These are phyloP conservation scores for Jaapia argillacea DNA, from an alignment of 768 basidiomycete species.

Conservation along the genomic window DNA sequence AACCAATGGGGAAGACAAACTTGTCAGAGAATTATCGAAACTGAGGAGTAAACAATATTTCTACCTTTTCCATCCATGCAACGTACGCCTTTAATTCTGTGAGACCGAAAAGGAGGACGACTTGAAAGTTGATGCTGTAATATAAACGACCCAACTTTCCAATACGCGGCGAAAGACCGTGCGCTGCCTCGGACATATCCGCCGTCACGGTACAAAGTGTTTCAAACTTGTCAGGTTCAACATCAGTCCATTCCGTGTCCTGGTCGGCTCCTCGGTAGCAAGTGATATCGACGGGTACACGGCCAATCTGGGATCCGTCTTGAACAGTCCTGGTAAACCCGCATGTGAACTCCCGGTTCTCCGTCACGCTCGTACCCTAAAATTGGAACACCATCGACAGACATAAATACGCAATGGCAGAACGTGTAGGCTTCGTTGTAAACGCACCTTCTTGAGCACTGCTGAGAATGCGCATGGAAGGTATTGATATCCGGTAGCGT, in stretches of 20 bases:
- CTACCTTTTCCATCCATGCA: background rate
- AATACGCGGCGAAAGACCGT: background rate
- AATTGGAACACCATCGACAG: no score
- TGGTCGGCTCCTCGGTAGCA: background rate
- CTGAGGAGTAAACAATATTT: no score
- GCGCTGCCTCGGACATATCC: background rate
- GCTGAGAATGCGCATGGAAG: no score
- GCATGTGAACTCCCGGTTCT: background rate
- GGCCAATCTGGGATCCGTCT: no score
- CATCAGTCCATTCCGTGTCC: background rate
- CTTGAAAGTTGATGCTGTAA: background rate
- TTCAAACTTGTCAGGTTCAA: background rate
- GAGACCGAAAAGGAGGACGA: background rate
- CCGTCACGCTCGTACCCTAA: background rate
- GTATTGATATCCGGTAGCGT: background rate
- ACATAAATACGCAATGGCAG: no score
- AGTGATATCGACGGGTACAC: background rate
- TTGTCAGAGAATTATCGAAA: no score
- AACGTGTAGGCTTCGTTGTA: no score
- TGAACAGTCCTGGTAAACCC: no score
- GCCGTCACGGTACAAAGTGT: background rate
- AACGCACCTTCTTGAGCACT: no score
- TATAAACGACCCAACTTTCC: background rate
- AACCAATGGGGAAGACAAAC: no score
- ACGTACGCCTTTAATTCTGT: background rate